Conservation (phyloP, 208 protist genomes). For the Leishmania turanica region DNA sequence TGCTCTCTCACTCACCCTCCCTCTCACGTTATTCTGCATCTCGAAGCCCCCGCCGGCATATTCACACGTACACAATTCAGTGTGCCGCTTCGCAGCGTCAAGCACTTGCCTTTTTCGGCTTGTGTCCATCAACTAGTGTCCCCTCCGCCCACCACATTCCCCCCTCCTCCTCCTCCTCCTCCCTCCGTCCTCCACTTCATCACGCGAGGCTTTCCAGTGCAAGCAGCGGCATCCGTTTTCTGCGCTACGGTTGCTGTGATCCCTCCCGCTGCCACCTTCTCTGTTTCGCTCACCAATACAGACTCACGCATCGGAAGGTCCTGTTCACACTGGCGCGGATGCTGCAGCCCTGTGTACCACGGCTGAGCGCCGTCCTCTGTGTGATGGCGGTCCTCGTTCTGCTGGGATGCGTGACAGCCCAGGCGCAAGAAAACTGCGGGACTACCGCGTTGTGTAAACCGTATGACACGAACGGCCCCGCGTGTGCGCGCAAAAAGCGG, state of each 20-base stretch:
- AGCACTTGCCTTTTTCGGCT: background rate
- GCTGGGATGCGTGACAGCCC: background rate
- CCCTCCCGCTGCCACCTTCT: background rate
- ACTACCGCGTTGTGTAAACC: slow-evolving; percentile 32
- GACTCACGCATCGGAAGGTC: background rate
- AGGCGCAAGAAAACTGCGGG: background rate
- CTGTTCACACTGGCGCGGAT: background rate
- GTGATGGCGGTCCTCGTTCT: background rate
- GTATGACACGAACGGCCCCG: slow-evolving; percentile 28
- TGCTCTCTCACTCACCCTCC: background rate
- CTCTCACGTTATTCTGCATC: background rate
- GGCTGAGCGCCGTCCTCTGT: slow-evolving; percentile 4
- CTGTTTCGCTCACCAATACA: background rate
- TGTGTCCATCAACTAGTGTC: no score
- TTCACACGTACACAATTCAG: background rate
- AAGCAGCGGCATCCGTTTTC: background rate
- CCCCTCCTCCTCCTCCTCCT: no score
- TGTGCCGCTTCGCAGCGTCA: background rate
- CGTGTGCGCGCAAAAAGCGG: slow-evolving; percentile 42
- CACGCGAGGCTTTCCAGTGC: background rate
- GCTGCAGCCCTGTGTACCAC: background rate
- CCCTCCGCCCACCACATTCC: background rate
- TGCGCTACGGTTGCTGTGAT: background rate
- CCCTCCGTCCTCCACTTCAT: background rate
- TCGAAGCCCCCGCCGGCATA: background rate